A percentile compares a stretch with the other conserved stretches of the same genome.
phyloP scores from a whole-genome alignment of 331 rosid species.

The Telfairia occidentalis region DNA sequence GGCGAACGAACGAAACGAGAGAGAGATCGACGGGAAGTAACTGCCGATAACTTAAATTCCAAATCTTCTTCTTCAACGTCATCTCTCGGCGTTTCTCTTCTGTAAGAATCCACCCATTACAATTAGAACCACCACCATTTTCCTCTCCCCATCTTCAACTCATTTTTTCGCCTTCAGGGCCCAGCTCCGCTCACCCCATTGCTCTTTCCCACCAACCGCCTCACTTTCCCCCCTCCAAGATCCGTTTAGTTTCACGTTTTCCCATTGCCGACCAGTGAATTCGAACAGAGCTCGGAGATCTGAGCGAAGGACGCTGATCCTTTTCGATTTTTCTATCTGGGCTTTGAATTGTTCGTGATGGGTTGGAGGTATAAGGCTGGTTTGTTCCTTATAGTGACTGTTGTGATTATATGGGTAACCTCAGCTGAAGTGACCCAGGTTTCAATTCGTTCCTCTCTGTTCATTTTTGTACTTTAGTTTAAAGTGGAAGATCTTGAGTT shows the following conservation, averaged over 20 bases:
- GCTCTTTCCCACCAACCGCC: neutral
- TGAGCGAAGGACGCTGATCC: slow-evolving; percentile 33
- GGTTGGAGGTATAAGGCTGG: slow-evolving; percentile 79
- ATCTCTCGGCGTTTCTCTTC: slow-evolving; percentile 1
- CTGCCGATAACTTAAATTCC: neutral
- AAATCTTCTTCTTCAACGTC: neutral
- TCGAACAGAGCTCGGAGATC: slow-evolving; percentile 9
- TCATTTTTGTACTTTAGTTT: neutral
- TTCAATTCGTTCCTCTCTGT: neutral
- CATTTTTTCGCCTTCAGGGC: neutral
- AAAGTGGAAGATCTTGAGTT: neutral
- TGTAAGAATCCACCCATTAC: neutral
- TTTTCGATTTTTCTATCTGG: slow-evolving; percentile 23
- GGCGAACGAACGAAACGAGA: neutral
- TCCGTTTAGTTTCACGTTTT: slow-evolving; percentile 7
- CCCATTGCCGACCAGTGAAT: slow-evolving; percentile 9
- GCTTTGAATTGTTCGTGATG: slow-evolving; percentile 34
- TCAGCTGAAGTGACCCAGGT: slow-evolving; percentile 99
- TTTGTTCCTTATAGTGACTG: slow-evolving; percentile 65
- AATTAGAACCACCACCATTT: neutral
- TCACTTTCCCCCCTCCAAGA: neutral
- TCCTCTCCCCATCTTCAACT: no score
- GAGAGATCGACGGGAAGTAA: neutral
- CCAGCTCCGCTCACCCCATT: neutral
- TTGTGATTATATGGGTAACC: slow-evolving; percentile 84